These are phyloP conservation scores for Amborella trichopoda DNA, from an alignment of 164 flowering plant species.

Conservation along the genomic window DNA sequence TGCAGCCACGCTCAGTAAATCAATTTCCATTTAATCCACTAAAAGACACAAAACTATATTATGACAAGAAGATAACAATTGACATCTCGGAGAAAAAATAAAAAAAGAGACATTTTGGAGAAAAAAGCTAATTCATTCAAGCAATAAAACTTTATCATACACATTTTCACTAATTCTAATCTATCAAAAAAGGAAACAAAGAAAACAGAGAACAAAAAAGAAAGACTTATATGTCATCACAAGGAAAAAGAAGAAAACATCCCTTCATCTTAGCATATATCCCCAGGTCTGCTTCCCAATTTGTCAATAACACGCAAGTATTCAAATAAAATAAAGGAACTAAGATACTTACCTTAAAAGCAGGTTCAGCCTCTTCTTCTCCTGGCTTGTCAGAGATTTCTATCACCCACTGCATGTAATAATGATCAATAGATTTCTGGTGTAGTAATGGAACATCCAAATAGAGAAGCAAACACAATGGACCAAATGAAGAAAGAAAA, in stretches of 20 bases:
- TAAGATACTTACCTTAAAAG: slow-evolving; percentile 62
- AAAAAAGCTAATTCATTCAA: too few species aligned
- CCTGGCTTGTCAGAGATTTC: slow-evolving; percentile 91
- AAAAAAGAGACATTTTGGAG: too few species aligned
- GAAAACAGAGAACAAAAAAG: too few species aligned
- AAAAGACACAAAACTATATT: background rate
- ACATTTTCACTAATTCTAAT: too few species aligned
- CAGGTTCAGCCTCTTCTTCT: slow-evolving; percentile 77
- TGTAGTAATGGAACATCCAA: background rate
- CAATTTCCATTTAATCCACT: background rate
- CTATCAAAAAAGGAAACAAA: too few species aligned
- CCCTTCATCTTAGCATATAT: background rate
- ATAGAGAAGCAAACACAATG: background rate
- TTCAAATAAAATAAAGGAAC: background rate
- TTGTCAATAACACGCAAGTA: background rate
- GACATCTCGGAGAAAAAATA: background rate
- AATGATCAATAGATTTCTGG: background rate
- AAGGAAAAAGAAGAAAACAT: background rate
- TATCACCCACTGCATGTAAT: slow-evolving; percentile 59
- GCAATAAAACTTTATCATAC: too few species aligned
- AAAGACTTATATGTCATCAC: too few species aligned
- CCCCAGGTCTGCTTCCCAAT: background rate
- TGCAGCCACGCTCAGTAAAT: slow-evolving; percentile 21
- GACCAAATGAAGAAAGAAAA: background rate
- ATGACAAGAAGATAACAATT: background rate